phyloP scores from a whole-genome alignment of 148 eudicot genomes.

The Salicornia ramosissima region DNA sequence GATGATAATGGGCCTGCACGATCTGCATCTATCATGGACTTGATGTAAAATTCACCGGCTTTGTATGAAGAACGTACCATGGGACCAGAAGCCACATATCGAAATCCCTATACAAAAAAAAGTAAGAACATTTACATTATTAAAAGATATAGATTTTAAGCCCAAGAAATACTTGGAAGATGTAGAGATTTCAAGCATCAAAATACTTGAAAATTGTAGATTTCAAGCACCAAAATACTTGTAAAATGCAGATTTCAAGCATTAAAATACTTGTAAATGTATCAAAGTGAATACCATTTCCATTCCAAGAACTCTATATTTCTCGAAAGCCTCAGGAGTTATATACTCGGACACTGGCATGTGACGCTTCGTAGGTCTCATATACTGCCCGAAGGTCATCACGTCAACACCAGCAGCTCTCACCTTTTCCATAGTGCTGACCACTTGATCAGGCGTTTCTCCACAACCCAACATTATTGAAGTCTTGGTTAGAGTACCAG shows the following conservation, averaged over 20 bases:
- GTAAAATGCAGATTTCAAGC: too few species aligned
- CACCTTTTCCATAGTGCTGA: constrained; percentile 93
- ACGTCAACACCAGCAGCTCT: constrained; percentile 98
- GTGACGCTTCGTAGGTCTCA: constrained; percentile 95
- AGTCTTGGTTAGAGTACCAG: constrained; percentile 90
- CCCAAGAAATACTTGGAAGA: too few species aligned
- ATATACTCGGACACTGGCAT: constrained; percentile 93
- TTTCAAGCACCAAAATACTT: too few species aligned
- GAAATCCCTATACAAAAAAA: constrained; percentile 62
- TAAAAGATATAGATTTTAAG: too few species aligned
- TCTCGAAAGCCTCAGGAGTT: constrained; percentile 89
- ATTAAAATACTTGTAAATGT: too few species aligned
- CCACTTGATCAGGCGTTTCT: constrained; percentile 91
- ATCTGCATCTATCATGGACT: constrained; percentile 87
- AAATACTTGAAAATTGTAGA: too few species aligned
- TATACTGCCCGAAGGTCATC: constrained; percentile 95
- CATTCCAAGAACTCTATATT: constrained; percentile 73
- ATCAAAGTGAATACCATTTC: constrained; percentile 54
- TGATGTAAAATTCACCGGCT: constrained; percentile 91
- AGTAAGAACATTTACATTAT: constrained; percentile 13
- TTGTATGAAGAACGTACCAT: constrained; percentile 98
- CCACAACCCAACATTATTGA: constrained; percentile 96
- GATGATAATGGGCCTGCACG: constrained; percentile 62
- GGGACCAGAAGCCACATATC: constrained; percentile 94
- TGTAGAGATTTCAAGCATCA: too few species aligned